Evolutionary conservation across 305 asterid species (phyloP).

Genomic region (Petunia hybrid): DNA sequence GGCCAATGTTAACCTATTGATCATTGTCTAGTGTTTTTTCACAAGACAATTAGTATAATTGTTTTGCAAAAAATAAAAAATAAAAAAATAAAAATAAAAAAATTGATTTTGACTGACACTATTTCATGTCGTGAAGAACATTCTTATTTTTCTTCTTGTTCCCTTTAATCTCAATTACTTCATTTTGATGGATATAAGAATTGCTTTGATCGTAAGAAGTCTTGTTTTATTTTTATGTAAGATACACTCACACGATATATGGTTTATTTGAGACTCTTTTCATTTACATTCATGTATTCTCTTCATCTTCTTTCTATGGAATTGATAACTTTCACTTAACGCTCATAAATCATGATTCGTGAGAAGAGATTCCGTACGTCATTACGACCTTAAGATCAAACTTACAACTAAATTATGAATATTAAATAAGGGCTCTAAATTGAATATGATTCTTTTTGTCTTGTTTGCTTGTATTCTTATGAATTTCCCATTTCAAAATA

Average conservation of each 20-base stretch:
- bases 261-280: not conserved
- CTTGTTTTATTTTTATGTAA: not conserved
- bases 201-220: not conserved
- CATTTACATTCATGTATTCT: not conserved
- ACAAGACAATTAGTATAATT: not conserved
- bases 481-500: not conserved
- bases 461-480: not conserved
- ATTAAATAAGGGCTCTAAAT: not conserved
- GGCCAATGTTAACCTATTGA: not conserved
- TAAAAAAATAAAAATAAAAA: not conserved
- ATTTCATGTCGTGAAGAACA: no score
- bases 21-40: not conserved
- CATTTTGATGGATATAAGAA: not conserved
- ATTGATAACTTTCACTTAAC: not conserved
- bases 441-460: not conserved
- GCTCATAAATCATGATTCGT: not conserved
- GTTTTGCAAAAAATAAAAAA: no score
- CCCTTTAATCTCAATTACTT: constrained; percentile 8
- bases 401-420: not conserved
- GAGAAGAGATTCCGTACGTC: not conserved
- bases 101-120: constrained; percentile 20
- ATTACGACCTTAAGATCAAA: not conserved
- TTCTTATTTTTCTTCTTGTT: not conserved
- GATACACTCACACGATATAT: not conserved
- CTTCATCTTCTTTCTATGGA: not conserved